A percentile compares a stretch with the other conserved stretches of the same genome.
Evolutionary conservation across 192 early-diverging fungal genomes (phyloP).

Genomic region (Backusella westeae): DNA sequence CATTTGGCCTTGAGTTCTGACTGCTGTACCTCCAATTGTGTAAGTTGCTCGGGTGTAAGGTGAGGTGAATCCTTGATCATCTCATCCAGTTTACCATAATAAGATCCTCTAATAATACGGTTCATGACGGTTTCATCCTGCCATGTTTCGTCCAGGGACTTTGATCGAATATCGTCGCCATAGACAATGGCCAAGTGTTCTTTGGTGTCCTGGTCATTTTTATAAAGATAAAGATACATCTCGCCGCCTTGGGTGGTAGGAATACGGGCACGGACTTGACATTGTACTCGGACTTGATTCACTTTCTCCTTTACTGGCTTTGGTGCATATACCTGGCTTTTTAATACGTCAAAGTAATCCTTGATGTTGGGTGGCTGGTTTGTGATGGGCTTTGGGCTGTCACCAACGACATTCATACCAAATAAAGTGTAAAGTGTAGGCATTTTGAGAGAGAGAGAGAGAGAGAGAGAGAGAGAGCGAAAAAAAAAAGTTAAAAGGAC

Average conservation of each 20-base stretch:
- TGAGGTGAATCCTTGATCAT: constrained; percentile 32
- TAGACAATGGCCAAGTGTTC: constrained; percentile 95
- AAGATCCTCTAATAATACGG: constrained; percentile 77
- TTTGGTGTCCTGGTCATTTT: constrained; percentile 80
- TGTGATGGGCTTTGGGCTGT: neutral
- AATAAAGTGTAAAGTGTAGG: constrained; percentile 35
- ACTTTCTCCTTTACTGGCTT: constrained; percentile 19
- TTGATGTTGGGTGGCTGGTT: constrained; percentile 20
- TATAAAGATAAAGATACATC: constrained; percentile 83
- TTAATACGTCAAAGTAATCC: constrained; percentile 35
- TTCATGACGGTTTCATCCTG: constrained; percentile 76
- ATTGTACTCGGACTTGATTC: constrained; percentile 35
- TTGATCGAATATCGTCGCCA: constrained; percentile 76
- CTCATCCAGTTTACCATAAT: constrained; percentile 52
- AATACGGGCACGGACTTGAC: constrained; percentile 74
- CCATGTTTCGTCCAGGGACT: constrained; percentile 61
- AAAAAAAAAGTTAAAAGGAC: neutral
- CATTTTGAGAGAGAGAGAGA: neutral
- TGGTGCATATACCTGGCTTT: constrained; percentile 28
- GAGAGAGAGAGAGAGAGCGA: neutral
- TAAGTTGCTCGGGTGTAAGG: constrained; percentile 15
- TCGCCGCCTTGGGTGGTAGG: constrained; percentile 75
- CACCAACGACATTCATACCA: constrained; percentile 38
- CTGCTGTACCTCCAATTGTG: constrained; percentile 28
- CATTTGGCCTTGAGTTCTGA: constrained; percentile 18